A percentile compares a stretch with the other conserved stretches of the same genome.
phyloP scores from a whole-genome alignment of 2,329 filamentous ascomycete species.

The Exophiala bonariae region DNA sequence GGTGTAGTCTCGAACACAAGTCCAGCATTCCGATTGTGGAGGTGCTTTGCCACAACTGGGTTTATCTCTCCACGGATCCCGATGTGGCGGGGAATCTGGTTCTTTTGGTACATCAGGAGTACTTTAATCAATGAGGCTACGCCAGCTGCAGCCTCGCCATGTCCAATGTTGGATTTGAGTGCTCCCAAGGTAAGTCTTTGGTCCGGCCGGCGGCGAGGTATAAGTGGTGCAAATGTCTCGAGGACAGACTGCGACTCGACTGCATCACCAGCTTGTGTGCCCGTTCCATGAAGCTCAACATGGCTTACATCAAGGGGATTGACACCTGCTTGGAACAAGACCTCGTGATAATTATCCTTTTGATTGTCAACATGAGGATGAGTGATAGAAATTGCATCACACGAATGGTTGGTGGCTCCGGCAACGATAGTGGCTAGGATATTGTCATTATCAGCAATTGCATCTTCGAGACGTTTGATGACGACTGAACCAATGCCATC shows the following conservation, averaged over 20 bases:
- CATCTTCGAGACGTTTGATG: constrained; percentile 52
- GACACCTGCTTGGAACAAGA: constrained; percentile 41
- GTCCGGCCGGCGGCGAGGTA: constrained; percentile 30
- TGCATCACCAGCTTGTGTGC: constrained; percentile 80
- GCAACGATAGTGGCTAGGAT: constrained; percentile 48
- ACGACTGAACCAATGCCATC: constrained; percentile 53
- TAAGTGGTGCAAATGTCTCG: constrained; percentile 57
- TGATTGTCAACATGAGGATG: constrained; percentile 34
- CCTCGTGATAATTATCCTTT: constrained; percentile 35
- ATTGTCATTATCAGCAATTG: constrained; percentile 49
- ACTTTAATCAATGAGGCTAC: constrained; percentile 59
- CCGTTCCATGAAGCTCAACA: constrained; percentile 87
- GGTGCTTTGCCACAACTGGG: constrained; percentile 44
- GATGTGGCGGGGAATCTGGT: constrained; percentile 61
- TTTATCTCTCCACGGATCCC: constrained; percentile 61
- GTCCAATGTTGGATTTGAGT: constrained; percentile 65
- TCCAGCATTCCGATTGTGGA: constrained; percentile 42
- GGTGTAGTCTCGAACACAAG: constrained; percentile 48
- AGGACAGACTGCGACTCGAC: constrained; percentile 80
- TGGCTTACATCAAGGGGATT: constrained; percentile 77
- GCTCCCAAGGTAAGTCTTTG: constrained; percentile 61
- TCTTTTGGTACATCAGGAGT: constrained; percentile 62
- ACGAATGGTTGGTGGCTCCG: constrained; percentile 46
- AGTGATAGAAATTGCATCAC: constrained; percentile 42
- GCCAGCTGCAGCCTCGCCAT: constrained; percentile 48